These are phyloP conservation scores for Graphilbum ipis-grandicollis DNA, from an alignment of 2,329 filamentous ascomycete genomes.

Conservation along the genomic window DNA sequence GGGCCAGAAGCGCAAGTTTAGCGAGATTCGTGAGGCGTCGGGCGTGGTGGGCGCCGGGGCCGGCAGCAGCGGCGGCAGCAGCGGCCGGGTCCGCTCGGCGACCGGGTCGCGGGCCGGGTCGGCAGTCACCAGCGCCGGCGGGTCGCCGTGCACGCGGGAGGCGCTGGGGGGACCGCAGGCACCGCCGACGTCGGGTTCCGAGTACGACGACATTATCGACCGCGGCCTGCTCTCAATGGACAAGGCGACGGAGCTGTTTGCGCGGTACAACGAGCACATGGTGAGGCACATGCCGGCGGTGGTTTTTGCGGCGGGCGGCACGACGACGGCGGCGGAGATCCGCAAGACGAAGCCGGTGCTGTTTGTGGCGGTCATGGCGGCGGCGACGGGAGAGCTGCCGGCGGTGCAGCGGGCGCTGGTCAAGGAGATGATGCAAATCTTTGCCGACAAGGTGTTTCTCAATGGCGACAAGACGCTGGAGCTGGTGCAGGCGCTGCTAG, in stretches of 20 bases:
- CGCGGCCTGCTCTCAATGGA: slow-evolving; percentile 39
- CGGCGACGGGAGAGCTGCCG: slow-evolving; percentile 39
- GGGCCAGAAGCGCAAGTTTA: slow-evolving; percentile 23
- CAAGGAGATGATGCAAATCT: slow-evolving; percentile 51
- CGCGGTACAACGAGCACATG: slow-evolving; percentile 42
- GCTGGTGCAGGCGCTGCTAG: slow-evolving; percentile 59
- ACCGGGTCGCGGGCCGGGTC: slow-evolving; percentile 1
- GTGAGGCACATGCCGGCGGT: slow-evolving; percentile 43
- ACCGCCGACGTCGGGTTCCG: slow-evolving; percentile 1
- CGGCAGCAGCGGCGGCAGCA: background rate
- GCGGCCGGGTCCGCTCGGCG: too few species aligned
- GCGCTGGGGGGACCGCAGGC: background rate
- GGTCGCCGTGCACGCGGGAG: slow-evolving; percentile 5
- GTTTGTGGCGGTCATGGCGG: slow-evolving; percentile 55
- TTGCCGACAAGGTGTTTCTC: slow-evolving; percentile 59
- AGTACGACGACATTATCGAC: slow-evolving; percentile 35
- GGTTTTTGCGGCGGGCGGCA: slow-evolving; percentile 35
- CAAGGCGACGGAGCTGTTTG: slow-evolving; percentile 35
- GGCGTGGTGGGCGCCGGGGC: slow-evolving; percentile 1
- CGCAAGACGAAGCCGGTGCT: slow-evolving; percentile 44
- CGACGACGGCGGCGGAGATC: slow-evolving; percentile 36
- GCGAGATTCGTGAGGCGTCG: slow-evolving; percentile 12
- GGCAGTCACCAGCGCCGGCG: slow-evolving; percentile 1
- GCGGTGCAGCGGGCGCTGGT: slow-evolving; percentile 43
- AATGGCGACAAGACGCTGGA: slow-evolving; percentile 69